Evolutionary conservation across 2,329 filamentous ascomycete species (phyloP).

Genomic region (Aspergillus texensis): DNA sequence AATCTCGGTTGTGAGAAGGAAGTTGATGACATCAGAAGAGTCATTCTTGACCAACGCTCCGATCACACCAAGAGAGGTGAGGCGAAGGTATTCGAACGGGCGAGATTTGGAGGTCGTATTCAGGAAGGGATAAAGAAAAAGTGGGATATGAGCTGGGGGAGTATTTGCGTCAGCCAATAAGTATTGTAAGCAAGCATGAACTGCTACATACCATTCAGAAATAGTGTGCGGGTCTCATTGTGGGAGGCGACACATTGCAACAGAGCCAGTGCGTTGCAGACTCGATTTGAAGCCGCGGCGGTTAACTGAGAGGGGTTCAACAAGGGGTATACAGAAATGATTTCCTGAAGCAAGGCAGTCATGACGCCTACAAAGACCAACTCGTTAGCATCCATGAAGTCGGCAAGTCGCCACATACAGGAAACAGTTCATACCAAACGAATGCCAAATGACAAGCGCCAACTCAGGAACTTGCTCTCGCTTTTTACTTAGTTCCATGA

Average conservation of each 20-base stretch:
- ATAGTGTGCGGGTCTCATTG: slow-evolving; percentile 91
- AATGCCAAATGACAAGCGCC: slow-evolving; percentile 96
- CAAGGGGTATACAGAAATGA: slow-evolving; percentile 96
- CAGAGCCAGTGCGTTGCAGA: slow-evolving; percentile 94
- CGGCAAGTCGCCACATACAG: slow-evolving; percentile 8
- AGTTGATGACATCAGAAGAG: slow-evolving; percentile 98
- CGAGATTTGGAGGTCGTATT: slow-evolving; percentile 98
- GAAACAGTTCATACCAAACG: slow-evolving; percentile 70
- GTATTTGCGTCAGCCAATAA: not conserved
- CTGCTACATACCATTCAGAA: slow-evolving; percentile 75
- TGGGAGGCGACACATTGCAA: slow-evolving; percentile 97
- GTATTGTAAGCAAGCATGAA: slow-evolving; percentile 8
- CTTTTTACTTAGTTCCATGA: slow-evolving; percentile 98
- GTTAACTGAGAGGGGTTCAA: slow-evolving; percentile 96
- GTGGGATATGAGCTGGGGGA: slow-evolving; percentile 81
- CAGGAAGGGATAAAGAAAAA: slow-evolving; percentile 96
- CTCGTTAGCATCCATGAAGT: slow-evolving; percentile 17
- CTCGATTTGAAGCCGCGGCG: slow-evolving; percentile 93
- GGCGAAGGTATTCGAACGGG: slow-evolving; percentile 93
- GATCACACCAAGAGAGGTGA: slow-evolving; percentile 95
- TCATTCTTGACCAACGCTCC: slow-evolving; percentile 98
- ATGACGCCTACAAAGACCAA: slow-evolving; percentile 73
- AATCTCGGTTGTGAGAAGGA: slow-evolving; percentile 96
- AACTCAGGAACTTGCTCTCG: slow-evolving; percentile 96
- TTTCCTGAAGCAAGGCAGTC: slow-evolving; percentile 96